Evolutionary conservation across 176 grass and related monocot species (phyloP).

Genomic region (Oryza australiensis): DNA sequence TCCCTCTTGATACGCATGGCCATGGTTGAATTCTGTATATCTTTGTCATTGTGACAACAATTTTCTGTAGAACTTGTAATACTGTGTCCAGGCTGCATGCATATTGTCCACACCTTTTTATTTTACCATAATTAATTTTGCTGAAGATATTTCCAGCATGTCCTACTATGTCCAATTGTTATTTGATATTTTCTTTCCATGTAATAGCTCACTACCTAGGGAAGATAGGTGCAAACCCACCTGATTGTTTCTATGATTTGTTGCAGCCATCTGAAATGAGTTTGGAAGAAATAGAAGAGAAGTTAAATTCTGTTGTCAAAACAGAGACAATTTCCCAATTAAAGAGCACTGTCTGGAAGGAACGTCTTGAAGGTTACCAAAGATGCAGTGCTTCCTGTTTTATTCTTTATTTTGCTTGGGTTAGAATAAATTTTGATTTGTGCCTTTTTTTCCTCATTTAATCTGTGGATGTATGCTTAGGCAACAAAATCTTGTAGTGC

Average conservation of each 20-base stretch:
- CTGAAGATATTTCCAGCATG: background rate
- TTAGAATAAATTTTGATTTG: background rate
- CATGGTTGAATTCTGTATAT: background rate
- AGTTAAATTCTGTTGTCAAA: constrained; percentile 73
- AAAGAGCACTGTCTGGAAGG: constrained; percentile 97
- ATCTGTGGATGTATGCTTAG: constrained; percentile 3
- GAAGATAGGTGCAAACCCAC: background rate
- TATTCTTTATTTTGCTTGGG: constrained; percentile 33
- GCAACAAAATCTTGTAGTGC: background rate
- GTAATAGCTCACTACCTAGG: background rate
- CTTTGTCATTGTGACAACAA: background rate
- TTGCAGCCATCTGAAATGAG: constrained; percentile 96
- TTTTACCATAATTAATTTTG: constrained; percentile 5
- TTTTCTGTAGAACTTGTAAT: background rate
- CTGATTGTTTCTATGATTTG: constrained; percentile 36
- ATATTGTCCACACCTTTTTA: background rate
- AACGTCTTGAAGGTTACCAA: constrained; percentile 84
- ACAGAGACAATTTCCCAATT: constrained; percentile 74
- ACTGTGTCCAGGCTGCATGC: background rate
- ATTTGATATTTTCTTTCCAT: background rate
- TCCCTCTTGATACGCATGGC: background rate
- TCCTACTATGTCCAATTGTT: background rate
- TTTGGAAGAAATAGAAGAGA: constrained; percentile 96
- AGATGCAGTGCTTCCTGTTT: background rate
- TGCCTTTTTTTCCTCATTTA: background rate